Base-by-base conservation (phyloP, 2,329 filamentous ascomycete species). In the Apiospora kogelbergensis region DNA sequence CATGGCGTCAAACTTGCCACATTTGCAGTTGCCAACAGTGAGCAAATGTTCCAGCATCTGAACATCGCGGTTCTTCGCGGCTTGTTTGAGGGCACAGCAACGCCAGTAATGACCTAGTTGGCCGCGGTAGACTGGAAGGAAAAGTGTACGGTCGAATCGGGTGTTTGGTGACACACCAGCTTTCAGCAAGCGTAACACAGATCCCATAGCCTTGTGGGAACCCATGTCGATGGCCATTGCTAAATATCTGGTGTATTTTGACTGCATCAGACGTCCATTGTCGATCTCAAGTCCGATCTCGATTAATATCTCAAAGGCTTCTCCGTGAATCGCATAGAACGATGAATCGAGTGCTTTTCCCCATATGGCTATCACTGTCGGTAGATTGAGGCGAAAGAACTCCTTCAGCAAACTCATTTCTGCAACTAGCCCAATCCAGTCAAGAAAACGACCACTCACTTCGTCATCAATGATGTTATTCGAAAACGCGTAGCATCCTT, bases 91-190 rank as follows among this genome's bases (percentile, higher is more conserved):
- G 6, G 46, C 46, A 53, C 11, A 53, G 7, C 24, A 17, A 53
- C 24, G 22, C 46, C 46, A 53, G 46, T 53, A 53, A n/a, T 17
- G 22, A 2, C 22, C n/a, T 2, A 7, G 33, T 6, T 30, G 2
- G 1, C 9, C 22, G 2, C 7, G 1, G 15, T 1, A 17, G 13
- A 30, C 3, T 6, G 1, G 13, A 6, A 13, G 24, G 1, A 53
- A 17, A 2, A 0, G 7, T 13, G 5, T 17, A 3, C 6, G 46
- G 46, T 26, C 46, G 6, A 53, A 53, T 26, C 24, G 11, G 24
- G 46, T 10, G 7, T 53, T 53, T 30, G 24, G 46, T 30, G 46
- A 53, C 7, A 53, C 46, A 17, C 46, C 24, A 30, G 46, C 46
- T 26, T 53, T 30, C 13, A 53, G 2, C 22, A 53, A 17, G 11